Evolutionary conservation across 441 rosid species (phyloP).

Genomic region (Kokia cookei): DNA sequence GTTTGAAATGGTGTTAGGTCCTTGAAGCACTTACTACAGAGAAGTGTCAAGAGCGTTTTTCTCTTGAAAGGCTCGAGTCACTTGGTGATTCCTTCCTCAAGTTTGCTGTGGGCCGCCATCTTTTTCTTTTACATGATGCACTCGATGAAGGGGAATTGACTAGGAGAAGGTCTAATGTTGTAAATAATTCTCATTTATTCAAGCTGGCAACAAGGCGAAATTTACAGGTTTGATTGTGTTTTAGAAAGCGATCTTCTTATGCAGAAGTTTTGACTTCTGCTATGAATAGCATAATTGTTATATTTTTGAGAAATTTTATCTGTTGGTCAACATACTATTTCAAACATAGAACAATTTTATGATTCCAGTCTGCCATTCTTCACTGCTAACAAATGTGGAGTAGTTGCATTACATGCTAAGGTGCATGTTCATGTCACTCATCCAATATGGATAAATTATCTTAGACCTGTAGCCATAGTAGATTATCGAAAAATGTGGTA

Average conservation of each 20-base stretch:
- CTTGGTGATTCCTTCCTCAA: constrained; percentile 97
- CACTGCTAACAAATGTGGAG: constrained; percentile 1
- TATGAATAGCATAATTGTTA: not conserved
- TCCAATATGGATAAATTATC: constrained; percentile 3
- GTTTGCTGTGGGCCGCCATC: constrained; percentile 78
- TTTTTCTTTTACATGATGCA: constrained; percentile 69
- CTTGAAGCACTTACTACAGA: constrained; percentile 97
- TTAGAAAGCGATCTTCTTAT: constrained; percentile 1
- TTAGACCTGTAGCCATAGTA: not conserved
- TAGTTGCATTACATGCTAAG: not conserved
- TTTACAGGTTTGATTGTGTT: constrained; percentile 57
- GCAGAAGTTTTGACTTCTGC: constrained; percentile 6
- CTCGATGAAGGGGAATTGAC: constrained; percentile 93
- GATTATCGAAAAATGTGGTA: not conserved
- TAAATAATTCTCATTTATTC: constrained; percentile 74
- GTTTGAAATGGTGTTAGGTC: constrained; percentile 42
- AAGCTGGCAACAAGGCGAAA: constrained; percentile 57
- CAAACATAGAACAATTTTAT: constrained; percentile 5
- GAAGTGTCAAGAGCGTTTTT: constrained; percentile 93
- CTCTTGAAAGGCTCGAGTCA: constrained; percentile 91
- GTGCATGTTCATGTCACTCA: constrained; percentile 2
- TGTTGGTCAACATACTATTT: not conserved
- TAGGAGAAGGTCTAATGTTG: constrained; percentile 74
- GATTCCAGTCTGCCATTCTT: constrained; percentile 5
- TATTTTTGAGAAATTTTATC: not conserved